These are phyloP conservation scores for Coemansia sp. DNA, from an alignment of 192 early-diverging fungal species.

Conservation along the genomic window DNA sequence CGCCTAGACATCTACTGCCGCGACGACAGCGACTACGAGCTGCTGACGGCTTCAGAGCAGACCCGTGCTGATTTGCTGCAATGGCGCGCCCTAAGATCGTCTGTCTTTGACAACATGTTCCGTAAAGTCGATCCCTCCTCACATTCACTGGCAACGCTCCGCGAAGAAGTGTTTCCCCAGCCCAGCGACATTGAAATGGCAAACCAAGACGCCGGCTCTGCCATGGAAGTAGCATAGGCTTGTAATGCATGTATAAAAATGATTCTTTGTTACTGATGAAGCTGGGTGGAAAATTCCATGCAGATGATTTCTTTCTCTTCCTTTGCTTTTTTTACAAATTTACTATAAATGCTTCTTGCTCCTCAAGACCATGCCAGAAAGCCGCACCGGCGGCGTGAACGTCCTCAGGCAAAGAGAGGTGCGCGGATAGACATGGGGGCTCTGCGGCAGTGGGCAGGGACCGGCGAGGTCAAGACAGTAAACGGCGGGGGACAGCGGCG, in stretches of 20 bases:
- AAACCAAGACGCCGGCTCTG: neutral
- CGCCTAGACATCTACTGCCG: slow-evolving; percentile 44
- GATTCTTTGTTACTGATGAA: too few relatives aligned
- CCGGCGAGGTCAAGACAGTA: slow-evolving; percentile 25
- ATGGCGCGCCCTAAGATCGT: slow-evolving; percentile 42
- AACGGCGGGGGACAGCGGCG: slow-evolving; percentile 6
- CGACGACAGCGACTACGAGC: slow-evolving; percentile 45
- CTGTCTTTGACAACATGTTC: slow-evolving; percentile 43
- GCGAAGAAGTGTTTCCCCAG: slow-evolving; percentile 23
- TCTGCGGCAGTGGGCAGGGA: slow-evolving; percentile 42
- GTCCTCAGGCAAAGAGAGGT: neutral
- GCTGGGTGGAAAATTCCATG: too few relatives aligned
- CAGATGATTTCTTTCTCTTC: too few relatives aligned
- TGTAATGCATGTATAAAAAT: too few relatives aligned
- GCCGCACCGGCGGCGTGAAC: too few relatives aligned
- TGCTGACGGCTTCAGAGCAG: slow-evolving; percentile 45
- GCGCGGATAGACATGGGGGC: slow-evolving; percentile 29
- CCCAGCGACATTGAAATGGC: neutral
- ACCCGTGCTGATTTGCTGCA: slow-evolving; percentile 36
- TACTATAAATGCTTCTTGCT: too few relatives aligned
- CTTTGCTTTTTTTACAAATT: too few relatives aligned
- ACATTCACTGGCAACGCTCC: slow-evolving; percentile 19
- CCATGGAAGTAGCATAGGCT: neutral
- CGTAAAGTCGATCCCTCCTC: slow-evolving; percentile 37
- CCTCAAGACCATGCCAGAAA: too few relatives aligned